Evolutionary conservation across 1,284 basidiomycete genomes (phyloP).

Genomic region (Psilocybe mexicana): DNA sequence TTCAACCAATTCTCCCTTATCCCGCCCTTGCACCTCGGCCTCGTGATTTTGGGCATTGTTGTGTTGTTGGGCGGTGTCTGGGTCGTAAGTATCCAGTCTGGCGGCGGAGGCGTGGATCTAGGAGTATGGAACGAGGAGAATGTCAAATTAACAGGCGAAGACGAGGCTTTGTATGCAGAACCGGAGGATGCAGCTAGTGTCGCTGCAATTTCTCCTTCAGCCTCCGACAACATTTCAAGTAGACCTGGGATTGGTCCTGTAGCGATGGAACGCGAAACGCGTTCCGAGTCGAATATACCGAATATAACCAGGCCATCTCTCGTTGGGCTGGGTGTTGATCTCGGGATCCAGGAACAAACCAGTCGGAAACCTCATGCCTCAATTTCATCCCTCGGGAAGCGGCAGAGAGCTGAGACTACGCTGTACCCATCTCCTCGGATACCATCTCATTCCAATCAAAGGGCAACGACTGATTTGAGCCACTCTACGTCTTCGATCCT

Average conservation of each 20-base stretch:
- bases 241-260: conserved; percentile 20
- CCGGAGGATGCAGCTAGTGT: conserved; percentile 26
- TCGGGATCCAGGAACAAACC: conserved; percentile 5
- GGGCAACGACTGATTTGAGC: conserved; percentile 20
- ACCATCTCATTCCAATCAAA: conserved; percentile 19
- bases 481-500: conserved; percentile 11
- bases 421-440: conserved; percentile 21
- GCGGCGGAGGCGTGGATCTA: conserved; percentile 50
- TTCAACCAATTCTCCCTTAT: conserved; percentile 87
- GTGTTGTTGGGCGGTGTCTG: conserved; percentile 88
- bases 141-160: conserved; percentile 29
- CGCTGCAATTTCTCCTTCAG: conserved; percentile 6
- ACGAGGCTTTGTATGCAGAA: conserved; percentile 29
- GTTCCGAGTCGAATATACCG: conserved; percentile 34
- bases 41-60: conserved; percentile 81
- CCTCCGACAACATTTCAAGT: not conserved
- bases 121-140: conserved; percentile 54
- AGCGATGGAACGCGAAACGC: conserved; percentile 34
- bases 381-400: conserved; percentile 7
- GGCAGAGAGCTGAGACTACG: conserved; percentile 15
- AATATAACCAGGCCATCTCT: conserved; percentile 18
- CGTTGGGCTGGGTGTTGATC: conserved; percentile 15
- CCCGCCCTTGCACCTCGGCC: conserved; percentile 62
- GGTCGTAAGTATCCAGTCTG: conserved; percentile 77
- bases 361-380: conserved; percentile 9